Base-by-base conservation (phyloP, 371 early-diverging fungal genomes). In the Catenaria anguillulae region DNA sequence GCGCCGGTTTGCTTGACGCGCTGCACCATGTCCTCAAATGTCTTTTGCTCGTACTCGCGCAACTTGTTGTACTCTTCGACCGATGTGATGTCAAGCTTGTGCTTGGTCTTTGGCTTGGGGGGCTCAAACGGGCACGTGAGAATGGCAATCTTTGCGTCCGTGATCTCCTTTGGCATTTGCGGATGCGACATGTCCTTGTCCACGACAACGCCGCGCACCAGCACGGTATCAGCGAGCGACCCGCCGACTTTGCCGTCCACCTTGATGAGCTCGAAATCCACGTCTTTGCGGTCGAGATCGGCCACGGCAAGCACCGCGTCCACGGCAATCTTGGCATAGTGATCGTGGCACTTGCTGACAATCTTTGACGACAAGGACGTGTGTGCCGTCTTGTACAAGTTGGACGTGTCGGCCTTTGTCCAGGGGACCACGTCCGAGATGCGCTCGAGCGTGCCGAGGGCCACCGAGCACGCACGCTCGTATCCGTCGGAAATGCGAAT, bases 21-120 rank as follows among this genome's bases (percentile, higher is more conserved):
- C 62, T 85, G 78, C 63, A 99, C 94, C 99, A 99, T 99, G 60
- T 85, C 85, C 71, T 85, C 83, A 72, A 99, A 99, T 71, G 90
- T 92, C 62, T 90, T 85, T 68, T 81, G 84, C 77, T 99, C 99
- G 72, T 98, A 99, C 43, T 76, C 78, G 70, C 92, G 92, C 64
- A 99, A 79, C 71, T 91, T 89, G 73, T 92, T 83, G 81, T 90
- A 99, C 76, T 98, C 99, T 71, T 97, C 97, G 33, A 93, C 97
- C 17, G 87, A 87, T 26, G 89, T 89, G 70, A 99, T 97, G 67
- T 97, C 93, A 59, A 99, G 81, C 81, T 93, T 92, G 74, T 99
- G 99, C 88, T 99, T 99, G 70, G 97, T 99, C 84, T 99, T 99
- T 70, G 99, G 94, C 83, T 98, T 98, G 65, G 99, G 99, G 56